A percentile compares a stretch with the other conserved stretches of the same genome.
Evolutionary conservation across 2,329 filamentous ascomycete genomes (phyloP).

Genomic region (Aspergillus pseudotamarii): DNA sequence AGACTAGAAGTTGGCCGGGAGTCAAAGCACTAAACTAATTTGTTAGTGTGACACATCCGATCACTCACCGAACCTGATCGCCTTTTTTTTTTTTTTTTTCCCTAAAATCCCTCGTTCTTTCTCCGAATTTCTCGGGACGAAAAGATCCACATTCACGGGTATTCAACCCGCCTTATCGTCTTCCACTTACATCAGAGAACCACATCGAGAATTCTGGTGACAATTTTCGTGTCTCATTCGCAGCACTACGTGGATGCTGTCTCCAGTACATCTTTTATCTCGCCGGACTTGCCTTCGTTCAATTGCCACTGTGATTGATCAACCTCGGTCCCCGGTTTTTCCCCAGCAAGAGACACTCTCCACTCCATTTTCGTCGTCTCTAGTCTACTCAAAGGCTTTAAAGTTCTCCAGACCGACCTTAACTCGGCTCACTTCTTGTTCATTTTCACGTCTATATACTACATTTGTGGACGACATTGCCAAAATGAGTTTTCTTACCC

Average conservation of each 20-base stretch:
- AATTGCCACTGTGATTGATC: slow-evolving; percentile 20
- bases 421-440: slow-evolving; percentile 14
- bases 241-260: slow-evolving; percentile 22
- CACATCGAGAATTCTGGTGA: slow-evolving; percentile 2
- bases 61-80: slow-evolving; percentile 8
- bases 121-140: slow-evolving; percentile 8
- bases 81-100: neutral
- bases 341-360: slow-evolving; percentile 22
- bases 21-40: neutral
- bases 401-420: slow-evolving; percentile 19
- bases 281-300: slow-evolving; percentile 28
- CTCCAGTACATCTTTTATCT: slow-evolving; percentile 21
- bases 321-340: slow-evolving; percentile 34
- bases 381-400: slow-evolving; percentile 22
- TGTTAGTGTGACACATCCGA: slow-evolving; percentile 1
- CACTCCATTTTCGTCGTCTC: slow-evolving; percentile 17
- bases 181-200: slow-evolving; percentile 22
- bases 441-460: slow-evolving; percentile 15
- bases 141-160: slow-evolving; percentile 26
- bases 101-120: neutral
- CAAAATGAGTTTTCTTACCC: slow-evolving; percentile 37
- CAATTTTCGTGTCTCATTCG: neutral
- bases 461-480: slow-evolving; percentile 1
- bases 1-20: neutral
- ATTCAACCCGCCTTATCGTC: slow-evolving; percentile 21